These are phyloP conservation scores for Aspergillus haitiensis DNA, from an alignment of 495 filamentous ascomycete species.

Conservation along the genomic window DNA sequence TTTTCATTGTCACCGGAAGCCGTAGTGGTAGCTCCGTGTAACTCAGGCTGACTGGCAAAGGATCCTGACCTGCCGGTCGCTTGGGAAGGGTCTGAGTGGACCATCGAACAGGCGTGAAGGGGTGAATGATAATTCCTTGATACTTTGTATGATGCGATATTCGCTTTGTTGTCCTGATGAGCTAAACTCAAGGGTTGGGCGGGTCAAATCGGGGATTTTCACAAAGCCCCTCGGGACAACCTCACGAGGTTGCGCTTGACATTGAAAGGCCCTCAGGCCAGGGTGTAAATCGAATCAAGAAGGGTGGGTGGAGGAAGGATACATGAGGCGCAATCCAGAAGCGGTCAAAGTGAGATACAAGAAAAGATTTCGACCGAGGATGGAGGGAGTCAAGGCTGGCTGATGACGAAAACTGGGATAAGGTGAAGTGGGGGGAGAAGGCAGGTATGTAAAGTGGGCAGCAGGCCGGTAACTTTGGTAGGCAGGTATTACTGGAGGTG, in stretches of 20 bases:
- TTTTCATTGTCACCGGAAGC: constrained; percentile 26
- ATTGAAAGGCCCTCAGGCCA: constrained; percentile 8
- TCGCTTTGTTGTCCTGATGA: constrained; percentile 9
- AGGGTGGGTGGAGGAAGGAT: constrained; percentile 2
- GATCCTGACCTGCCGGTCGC: constrained; percentile 32
- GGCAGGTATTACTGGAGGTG: neutral
- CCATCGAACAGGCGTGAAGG: constrained; percentile 25
- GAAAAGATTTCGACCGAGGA: constrained; percentile 1
- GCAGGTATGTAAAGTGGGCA: too few species aligned
- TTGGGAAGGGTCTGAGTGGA: constrained; percentile 25
- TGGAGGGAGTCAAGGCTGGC: neutral
- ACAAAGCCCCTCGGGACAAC: constrained; percentile 20
- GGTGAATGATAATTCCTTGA: constrained; percentile 9
- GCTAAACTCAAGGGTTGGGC: constrained; percentile 13
- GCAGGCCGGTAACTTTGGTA: too few species aligned
- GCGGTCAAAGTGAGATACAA: neutral
- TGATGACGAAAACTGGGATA: constrained; percentile 5
- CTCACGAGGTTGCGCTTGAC: constrained; percentile 17
- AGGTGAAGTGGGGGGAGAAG: neutral
- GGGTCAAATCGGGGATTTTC: constrained; percentile 23
- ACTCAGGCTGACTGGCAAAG: constrained; percentile 19
- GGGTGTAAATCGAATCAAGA: neutral
- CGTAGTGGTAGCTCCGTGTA: constrained; percentile 23
- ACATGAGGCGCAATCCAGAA: neutral
- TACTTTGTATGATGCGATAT: constrained; percentile 5